Base-by-base conservation (phyloP, 768 basidiomycete species). In the Mycena filopes region DNA sequence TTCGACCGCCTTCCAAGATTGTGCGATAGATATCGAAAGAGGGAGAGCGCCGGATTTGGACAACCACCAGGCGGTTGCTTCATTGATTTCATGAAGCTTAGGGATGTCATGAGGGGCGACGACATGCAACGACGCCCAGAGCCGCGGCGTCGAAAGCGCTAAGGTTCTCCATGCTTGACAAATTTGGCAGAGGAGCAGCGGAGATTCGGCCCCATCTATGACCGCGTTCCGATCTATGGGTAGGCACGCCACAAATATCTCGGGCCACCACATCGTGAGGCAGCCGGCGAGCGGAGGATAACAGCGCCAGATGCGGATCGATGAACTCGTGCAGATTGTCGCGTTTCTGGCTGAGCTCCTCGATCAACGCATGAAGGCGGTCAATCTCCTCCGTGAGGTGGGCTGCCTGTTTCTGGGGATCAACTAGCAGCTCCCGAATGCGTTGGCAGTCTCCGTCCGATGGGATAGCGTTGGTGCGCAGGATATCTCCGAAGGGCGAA, bases 91-190 rank as follows among this genome's bases (percentile, higher is more conserved):
- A 8, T 23, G 46, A 25, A 46, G 12, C 33, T 46, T 57, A 16
- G 21, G 6, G n/a, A 0, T 1, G 45, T 5, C 28, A 3, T 1
- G 3, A 3, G 50, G 58, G 2, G n/a, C 26, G 9, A 50, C 47
- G 15, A 59, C 42, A 38, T 59, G 58, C n/a, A 59, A 38, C 23
- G 42, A 45, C 10, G 51, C 6, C 49, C 51, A 62, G 26, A 61
- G 31, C 23, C 42, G 41, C 3, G 49, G 60, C 8, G 42, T 45
- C 41, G 48, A 48, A 10, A 59, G 38, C 0, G 57, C 47, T n/a
- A 59, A 9, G 40, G 23, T 40, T 38, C 57, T 50, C 59, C 59
- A 60, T n/a, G 18, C 41, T 10, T 13, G 40, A 18, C 28, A 51
- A 13, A 60, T n/a, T 18, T 25, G 48, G 38, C 49, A 51, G 15